Conservation (phyloP, 257 asterid species). For the Jasminum sambac region DNA sequence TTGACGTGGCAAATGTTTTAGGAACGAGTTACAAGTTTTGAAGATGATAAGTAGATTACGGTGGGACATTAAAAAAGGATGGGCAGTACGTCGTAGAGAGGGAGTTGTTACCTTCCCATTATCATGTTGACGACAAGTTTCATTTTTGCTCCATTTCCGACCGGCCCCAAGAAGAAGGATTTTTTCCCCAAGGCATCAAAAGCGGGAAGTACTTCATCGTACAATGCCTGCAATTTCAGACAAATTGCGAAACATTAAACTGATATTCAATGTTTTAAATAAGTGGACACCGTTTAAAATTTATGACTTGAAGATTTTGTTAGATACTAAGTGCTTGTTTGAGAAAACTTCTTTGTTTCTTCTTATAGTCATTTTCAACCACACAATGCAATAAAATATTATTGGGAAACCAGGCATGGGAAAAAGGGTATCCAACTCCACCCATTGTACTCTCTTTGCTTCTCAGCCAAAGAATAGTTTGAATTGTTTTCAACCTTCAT, state of each 20-base stretch:
- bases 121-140: slow-evolving; percentile 97
- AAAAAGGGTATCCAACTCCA: not conserved
- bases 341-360: too few relatives aligned
- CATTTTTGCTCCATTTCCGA: slow-evolving; percentile 98
- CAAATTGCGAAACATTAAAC: slow-evolving; percentile 14
- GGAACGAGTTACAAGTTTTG: not conserved
- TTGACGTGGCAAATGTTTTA: not conserved
- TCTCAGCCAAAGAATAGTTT: not conserved
- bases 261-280: slow-evolving; percentile 3
- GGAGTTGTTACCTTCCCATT: slow-evolving; percentile 81
- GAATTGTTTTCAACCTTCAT: not conserved
- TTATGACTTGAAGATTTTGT: slow-evolving; percentile 2
- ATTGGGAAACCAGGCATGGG: not conserved
- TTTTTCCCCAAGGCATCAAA: slow-evolving; percentile 87
- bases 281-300: not conserved
- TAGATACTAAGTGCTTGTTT: too few relatives aligned
- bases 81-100: not conserved
- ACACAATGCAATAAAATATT: not conserved
- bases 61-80: not conserved
- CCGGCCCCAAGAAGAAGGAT: slow-evolving; percentile 79
- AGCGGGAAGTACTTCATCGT: slow-evolving; percentile 71
- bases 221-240: slow-evolving; percentile 54
- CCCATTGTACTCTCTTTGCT: not conserved
- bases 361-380: too few relatives aligned
- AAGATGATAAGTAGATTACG: too few relatives aligned